Evolutionary conservation across 306 rosid species (phyloP), one percentile per base, ranked within the genome.

Genomic region (Potentilla sterilis): DNA sequence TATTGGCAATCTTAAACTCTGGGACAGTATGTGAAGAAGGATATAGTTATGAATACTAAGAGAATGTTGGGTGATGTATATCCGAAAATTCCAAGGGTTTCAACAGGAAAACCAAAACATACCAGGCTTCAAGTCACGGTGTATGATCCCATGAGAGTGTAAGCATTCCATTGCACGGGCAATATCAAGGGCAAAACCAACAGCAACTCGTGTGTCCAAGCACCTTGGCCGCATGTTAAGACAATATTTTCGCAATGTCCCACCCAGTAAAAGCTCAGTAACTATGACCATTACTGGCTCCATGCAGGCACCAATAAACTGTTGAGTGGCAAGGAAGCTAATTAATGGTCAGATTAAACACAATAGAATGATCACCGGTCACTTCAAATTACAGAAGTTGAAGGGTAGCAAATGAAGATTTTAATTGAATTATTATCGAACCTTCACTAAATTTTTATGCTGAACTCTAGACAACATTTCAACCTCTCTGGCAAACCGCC

Each of bases 111-210:
- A 74, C 71, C 70, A 54, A 76, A 72, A 37, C 76, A 79, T 94
- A 90, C 98, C 97, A 28, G 98, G 98, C 78, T 94, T 94, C 78
- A 94, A 84, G 81, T 94, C 98, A 52, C 97, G 96, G 83, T 94
- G 98, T 49, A 94, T 94, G 86, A 94, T 91, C 77, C 98, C 98
- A 79, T 91, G 98, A 72, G 93, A 88, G 82, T 91, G 97, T 70
- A 94, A 83, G 79, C 98, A 94, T 80, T 94, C 98, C 93, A 91
- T 90, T n/a, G 96, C 96, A 73, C 97, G 97, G 46, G 95, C 90
- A 83, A 94, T 86, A 76, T 91, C 98, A 28, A 94, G 93, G 2
- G 97, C 89, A 77, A 87, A 94, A 79, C 92, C 96, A 81, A 88
- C 87, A 46, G 97, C 96, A 75, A 90, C 85, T 18, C 85, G 85